phyloP scores from a whole-genome alignment of 1,139 yeast genomes.

The Taphrina flavorubra region DNA sequence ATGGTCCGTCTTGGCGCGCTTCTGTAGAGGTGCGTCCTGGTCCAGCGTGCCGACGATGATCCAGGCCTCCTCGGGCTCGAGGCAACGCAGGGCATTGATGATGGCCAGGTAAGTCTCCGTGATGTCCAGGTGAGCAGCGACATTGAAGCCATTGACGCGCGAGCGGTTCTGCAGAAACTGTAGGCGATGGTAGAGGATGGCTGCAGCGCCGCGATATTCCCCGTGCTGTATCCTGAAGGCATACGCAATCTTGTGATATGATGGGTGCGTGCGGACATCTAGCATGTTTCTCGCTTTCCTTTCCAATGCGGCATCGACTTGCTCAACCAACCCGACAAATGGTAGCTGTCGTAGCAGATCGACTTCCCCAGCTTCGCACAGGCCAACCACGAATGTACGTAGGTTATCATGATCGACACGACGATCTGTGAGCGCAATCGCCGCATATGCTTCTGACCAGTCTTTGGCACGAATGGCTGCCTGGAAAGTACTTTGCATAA shows the following conservation, averaged over 20 bases:
- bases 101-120: constrained; percentile 42
- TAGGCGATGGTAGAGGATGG: constrained; percentile 36
- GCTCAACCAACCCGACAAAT: constrained; percentile 40
- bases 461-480: constrained; percentile 28
- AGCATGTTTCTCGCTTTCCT: constrained; percentile 39
- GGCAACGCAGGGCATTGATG: constrained; percentile 41
- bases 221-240: constrained; percentile 39
- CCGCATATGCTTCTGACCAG: constrained; percentile 32
- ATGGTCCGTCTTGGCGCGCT: constrained; percentile 13
- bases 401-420: constrained; percentile 34
- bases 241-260: constrained; percentile 42
- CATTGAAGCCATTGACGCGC: constrained; percentile 21
- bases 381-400: constrained; percentile 19
- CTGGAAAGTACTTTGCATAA: constrained; percentile 10
- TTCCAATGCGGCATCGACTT: constrained; percentile 38
- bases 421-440: background rate
- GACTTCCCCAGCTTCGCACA: constrained; percentile 39
- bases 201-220: constrained; percentile 43
- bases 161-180: constrained; percentile 34
- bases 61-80: constrained; percentile 41
- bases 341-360: constrained; percentile 26
- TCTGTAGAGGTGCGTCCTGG: constrained; percentile 15
- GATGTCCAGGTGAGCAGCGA: constrained; percentile 38
- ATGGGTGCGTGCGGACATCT: constrained; percentile 38
- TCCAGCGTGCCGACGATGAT: constrained; percentile 37